Evolutionary conservation across 192 early-diverging fungal genomes (phyloP), one percentile per base, ranked within the genome.

Genomic region (Backusella morwellensis): DNA sequence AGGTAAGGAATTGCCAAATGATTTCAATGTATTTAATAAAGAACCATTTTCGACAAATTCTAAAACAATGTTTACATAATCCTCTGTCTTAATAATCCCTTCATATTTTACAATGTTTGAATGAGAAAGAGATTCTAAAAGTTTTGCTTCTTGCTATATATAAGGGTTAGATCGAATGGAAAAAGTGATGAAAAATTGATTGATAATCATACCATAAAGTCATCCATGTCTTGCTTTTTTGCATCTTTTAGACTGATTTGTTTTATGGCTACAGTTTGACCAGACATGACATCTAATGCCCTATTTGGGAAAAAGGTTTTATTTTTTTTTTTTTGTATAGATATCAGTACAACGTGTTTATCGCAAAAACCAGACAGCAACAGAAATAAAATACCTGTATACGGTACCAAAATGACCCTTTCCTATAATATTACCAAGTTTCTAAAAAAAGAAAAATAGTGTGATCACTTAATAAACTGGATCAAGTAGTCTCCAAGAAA

Each of bases 21-120:
- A 90, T 77, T 95, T 93, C 8, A 95, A 84, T 6, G 95, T 96
- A 42, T 90, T 91, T 67, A 90, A 79, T 44, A 99, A 90, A 26
- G 97, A 98, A n/a, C 97, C 97, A 73, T 97, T 96, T 83, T 99
- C 97, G 7, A 93, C 93, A 80, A 85, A 94, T 88, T 97, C 95
- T 78, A 96, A 88, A 47, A 96, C 91, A 73, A 97, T 93, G 80
- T 94, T 94, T n/a, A 97, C 82, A 66, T 94, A 87, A 54, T 85
- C 82, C 15, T 88, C 84, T 14, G 90, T 90, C 72, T 89, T 90
- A 40, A 95, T 88, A 78, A 94, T 96, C 0, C 94, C 95, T 66
- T 92, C 83, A 77, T 97, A 97, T 63, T 90, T 90, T 36, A 97
- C 95, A 63, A 97, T 93, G 12, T 95, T 93, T 0, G 92, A 89